A percentile compares a stretch with the other conserved stretches of the same genome.
Evolutionary conservation across 371 early-diverging fungal genomes (phyloP).

Genomic region (Mortierella sp.): DNA sequence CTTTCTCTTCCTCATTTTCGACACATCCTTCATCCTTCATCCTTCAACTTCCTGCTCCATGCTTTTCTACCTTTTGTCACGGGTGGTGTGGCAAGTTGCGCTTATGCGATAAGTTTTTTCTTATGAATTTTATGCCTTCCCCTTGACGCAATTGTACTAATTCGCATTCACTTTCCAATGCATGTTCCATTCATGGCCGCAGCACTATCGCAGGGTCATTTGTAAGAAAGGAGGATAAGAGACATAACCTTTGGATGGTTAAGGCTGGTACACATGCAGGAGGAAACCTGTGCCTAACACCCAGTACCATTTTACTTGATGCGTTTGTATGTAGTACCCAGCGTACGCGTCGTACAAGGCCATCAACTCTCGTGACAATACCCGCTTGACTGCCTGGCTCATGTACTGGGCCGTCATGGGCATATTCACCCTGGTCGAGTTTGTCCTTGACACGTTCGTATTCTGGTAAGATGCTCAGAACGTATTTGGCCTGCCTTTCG

Average conservation of each 20-base stretch:
- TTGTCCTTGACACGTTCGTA: constrained; percentile 41
- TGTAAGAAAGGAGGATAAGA: constrained; percentile 22
- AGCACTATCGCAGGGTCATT: constrained; percentile 46
- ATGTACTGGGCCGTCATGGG: constrained; percentile 56
- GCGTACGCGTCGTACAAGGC: constrained; percentile 55
- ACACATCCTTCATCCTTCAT: no score
- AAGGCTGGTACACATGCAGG: no score
- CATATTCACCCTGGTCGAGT: constrained; percentile 36
- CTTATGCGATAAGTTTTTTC: no score
- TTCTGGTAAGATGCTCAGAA: constrained; percentile 54
- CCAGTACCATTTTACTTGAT: no score
- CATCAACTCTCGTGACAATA: constrained; percentile 37
- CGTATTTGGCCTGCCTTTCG: neutral
- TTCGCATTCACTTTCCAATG: no score
- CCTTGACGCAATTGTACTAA: no score
- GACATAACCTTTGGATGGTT: no score
- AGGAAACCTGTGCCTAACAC: no score
- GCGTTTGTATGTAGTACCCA: constrained; percentile 25
- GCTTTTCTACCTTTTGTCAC: constrained; percentile 37
- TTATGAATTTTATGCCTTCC: no score
- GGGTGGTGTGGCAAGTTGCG: constrained; percentile 25
- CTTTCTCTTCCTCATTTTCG: neutral
- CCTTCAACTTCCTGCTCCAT: constrained; percentile 1
- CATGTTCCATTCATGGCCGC: no score
- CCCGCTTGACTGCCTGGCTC: constrained; percentile 46